A percentile compares a stretch with the other conserved stretches of the same genome.
Conservation (phyloP, 306 rosid species). For the Ormosia semicastrata region DNA sequence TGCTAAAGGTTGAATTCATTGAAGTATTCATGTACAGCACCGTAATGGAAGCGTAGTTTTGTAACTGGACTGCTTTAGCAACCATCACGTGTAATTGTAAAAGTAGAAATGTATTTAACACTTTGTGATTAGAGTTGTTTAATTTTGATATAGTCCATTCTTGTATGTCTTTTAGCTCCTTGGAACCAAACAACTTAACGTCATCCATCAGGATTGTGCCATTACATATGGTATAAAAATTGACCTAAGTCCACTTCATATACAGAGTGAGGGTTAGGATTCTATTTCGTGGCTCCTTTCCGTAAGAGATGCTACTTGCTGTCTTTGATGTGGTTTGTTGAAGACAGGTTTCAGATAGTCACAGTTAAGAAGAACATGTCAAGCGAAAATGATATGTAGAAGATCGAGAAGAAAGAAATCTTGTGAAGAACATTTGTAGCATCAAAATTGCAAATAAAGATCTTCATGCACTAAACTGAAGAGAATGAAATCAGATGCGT, state of each 20-base stretch:
- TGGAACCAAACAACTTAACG: not conserved
- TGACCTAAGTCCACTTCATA: not conserved
- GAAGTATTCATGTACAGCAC: not conserved
- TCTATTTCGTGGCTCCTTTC: not conserved
- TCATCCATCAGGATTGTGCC: not conserved
- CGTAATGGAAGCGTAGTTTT: not conserved
- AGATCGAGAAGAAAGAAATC: not conserved
- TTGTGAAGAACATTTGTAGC: not conserved
- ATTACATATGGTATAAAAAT: not conserved
- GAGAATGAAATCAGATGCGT: not conserved
- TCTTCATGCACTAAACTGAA: not conserved
- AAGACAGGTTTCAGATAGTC: not conserved
- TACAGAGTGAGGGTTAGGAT: not conserved
- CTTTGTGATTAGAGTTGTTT: not conserved
- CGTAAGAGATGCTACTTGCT: not conserved
- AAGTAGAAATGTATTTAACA: not conserved
- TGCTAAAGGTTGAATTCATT: not conserved
- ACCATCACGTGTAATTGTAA: not conserved
- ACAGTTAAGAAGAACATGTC: not conserved
- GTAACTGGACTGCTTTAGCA: not conserved
- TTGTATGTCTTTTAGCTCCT: not conserved
- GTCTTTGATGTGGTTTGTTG: not conserved
- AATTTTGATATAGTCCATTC: not conserved
- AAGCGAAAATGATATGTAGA: no score
- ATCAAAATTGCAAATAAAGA: not conserved